Base-by-base conservation (phyloP, 345 rosid genomes). In the Jatropha curcas region DNA sequence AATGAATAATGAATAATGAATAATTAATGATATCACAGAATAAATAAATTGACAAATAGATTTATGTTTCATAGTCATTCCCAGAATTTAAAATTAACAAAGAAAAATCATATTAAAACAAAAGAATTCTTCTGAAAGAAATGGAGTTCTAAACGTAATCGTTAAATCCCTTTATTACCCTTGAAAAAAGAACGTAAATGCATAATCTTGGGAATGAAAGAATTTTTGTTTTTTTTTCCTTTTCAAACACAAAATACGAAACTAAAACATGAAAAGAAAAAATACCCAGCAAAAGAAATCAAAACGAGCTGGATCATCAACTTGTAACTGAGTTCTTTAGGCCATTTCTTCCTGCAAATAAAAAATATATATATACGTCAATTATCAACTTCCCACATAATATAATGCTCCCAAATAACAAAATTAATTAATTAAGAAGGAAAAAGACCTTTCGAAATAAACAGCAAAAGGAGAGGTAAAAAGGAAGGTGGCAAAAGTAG, bases 231-330 rank as follows among this genome's bases (percentile, higher is more conserved):
- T n/a, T n/a, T n/a, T n/a, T n/a, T n/a, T n/a, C n/a, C n/a, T 37
- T 37, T 4, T 37, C 3, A 41, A 41, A 41, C 45, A 41, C 11
- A 5, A 9, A 5, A 41, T 9, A 5, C 7, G 7, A 41, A 13
- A 41, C 11, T 41, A 41, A 13, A 65, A 41, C 3, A 65, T 13
- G 27, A 28, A 22, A 46, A 48, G 1, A 24, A 45, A 46, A 0
- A 81, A 71, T 86, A 93, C 99, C 99, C 97, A 78, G 83, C 86
- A 72, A 91, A 83, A 75, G 98, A 77, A 76, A 93, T 86, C 61
- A 90, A 76, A 82, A 90, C 76, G 51, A 95, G 79, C 82, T 88
- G 96, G 76, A 82, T 71, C 33, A 79, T 55, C 78, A 93, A 83
- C 82, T 85, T 91, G 77, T 78, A 53, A 67, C 75, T 81, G 41